A percentile compares a stretch with the other conserved stretches of the same genome.
Evolutionary conservation across 2,329 filamentous ascomycete genomes (phyloP).

Genomic region (Helminthosporium solani): DNA sequence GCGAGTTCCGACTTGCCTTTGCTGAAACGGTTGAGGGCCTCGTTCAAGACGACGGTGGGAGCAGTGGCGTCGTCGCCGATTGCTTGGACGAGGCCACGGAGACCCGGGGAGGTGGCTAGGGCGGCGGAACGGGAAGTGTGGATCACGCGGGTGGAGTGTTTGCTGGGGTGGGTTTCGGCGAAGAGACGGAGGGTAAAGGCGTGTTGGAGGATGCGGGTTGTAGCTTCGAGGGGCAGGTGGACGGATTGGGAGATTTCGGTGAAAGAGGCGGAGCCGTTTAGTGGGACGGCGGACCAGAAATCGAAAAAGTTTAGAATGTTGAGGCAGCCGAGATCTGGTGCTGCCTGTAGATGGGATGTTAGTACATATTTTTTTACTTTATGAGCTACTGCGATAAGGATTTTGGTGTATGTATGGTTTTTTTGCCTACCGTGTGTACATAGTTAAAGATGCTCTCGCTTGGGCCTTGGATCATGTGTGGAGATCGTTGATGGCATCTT

Average conservation of each 20-base stretch:
- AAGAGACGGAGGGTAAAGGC: constrained; percentile 42
- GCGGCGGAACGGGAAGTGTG: constrained; percentile 35
- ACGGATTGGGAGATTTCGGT: constrained; percentile 30
- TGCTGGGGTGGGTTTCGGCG: constrained; percentile 17
- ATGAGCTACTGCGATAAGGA: not conserved
- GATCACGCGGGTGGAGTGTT: constrained; percentile 14
- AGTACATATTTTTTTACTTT: not conserved
- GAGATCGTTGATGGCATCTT: constrained; percentile 51
- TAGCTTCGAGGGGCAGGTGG: constrained; percentile 27
- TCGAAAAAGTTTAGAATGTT: constrained; percentile 55
- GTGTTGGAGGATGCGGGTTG: constrained; percentile 37
- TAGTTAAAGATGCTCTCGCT: constrained; percentile 52
- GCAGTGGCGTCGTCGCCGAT: constrained; percentile 27
- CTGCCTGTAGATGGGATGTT: constrained; percentile 29
- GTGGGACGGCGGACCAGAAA: constrained; percentile 54
- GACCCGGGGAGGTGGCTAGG: constrained; percentile 24
- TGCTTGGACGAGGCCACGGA: constrained; percentile 27
- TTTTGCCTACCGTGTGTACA: constrained; percentile 23
- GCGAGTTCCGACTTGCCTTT: constrained; percentile 25
- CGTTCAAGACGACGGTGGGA: constrained; percentile 30
- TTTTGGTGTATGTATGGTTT: not conserved
- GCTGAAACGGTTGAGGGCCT: constrained; percentile 29
- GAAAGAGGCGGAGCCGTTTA: constrained; percentile 48
- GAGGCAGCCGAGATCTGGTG: constrained; percentile 49
- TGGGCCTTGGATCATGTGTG: constrained; percentile 51